These are phyloP conservation scores for Blastocystis sp. DNA, from an alignment of 352 stramenopile genomes.

Conservation along the genomic window DNA sequence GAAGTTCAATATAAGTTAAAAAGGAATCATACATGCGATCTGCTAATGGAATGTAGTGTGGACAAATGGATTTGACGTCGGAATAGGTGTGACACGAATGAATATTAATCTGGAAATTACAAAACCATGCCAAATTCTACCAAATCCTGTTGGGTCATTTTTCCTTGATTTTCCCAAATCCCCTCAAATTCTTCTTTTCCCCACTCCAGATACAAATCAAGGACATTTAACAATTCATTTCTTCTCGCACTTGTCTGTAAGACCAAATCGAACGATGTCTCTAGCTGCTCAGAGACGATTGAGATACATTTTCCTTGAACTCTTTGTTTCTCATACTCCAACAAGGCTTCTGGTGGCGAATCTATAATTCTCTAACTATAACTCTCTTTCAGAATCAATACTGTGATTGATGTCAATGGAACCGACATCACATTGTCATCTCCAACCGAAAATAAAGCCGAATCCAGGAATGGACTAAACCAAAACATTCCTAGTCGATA, in stretches of 20 bases:
- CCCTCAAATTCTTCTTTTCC: background rate
- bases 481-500: background rate
- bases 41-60: background rate
- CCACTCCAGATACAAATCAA: slow-evolving; percentile 60
- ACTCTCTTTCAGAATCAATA: background rate
- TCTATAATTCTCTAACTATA: slow-evolving; percentile 17
- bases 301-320: slow-evolving; percentile 32
- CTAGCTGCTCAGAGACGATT: background rate
- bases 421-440: background rate
- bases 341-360: background rate
- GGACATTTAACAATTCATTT: slow-evolving; percentile 24
- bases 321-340: slow-evolving; percentile 25
- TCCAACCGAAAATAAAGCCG: background rate
- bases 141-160: background rate
- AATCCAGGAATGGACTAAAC: slow-evolving; percentile 37
- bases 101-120: background rate
- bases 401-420: background rate
- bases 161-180: background rate
- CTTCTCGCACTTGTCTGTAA: background rate
- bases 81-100: background rate
- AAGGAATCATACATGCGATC: background rate
- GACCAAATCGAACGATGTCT: background rate
- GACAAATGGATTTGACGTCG: background rate
- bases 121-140: background rate
- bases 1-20: background rate